Percentiles rank a stretch among this genome's conserved stretches.
phyloP scores from a whole-genome alignment of 768 basidiomycete species.

The Xerocomus potaroensis region DNA sequence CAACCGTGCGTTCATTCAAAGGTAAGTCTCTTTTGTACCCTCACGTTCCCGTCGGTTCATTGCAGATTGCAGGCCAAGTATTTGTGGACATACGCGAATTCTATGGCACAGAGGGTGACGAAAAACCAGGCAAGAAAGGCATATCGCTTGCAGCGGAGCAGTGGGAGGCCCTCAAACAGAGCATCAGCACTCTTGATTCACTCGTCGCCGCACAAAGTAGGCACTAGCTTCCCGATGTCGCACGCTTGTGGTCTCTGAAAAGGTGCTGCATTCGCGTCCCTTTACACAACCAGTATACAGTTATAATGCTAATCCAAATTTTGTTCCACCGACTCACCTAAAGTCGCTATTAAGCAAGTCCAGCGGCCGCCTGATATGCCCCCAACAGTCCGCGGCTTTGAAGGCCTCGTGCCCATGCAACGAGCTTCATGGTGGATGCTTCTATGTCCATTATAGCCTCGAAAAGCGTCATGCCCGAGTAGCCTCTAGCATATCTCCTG shows the following conservation, averaged over 20 bases:
- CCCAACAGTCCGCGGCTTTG: constrained; percentile 55
- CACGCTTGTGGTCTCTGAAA: no score
- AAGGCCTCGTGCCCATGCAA: constrained; percentile 66
- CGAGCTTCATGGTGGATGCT: constrained; percentile 49
- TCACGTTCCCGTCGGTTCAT: constrained; percentile 26
- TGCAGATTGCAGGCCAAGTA: constrained; percentile 36
- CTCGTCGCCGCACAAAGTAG: constrained; percentile 37
- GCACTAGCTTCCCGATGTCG: constrained; percentile 2
- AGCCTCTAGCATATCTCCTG: constrained; percentile 59
- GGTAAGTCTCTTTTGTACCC: constrained; percentile 23
- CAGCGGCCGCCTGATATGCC: constrained; percentile 69
- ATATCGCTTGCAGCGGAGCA: constrained; percentile 64
- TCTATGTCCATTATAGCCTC: constrained; percentile 64
- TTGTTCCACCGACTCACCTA: not conserved
- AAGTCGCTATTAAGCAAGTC: constrained; percentile 37
- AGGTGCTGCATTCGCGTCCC: not conserved
- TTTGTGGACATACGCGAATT: constrained; percentile 75
- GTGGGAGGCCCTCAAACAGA: constrained; percentile 56
- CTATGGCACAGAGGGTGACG: constrained; percentile 53
- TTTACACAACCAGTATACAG: not conserved
- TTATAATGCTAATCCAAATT: not conserved
- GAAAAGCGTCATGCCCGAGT: constrained; percentile 45
- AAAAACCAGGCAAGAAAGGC: constrained; percentile 80
- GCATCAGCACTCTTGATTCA: constrained; percentile 44
- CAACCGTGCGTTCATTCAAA: constrained; percentile 49